Evolutionary conservation across 805 yeast genomes (phyloP).

Genomic region (Wickerhamia fluorescens): DNA sequence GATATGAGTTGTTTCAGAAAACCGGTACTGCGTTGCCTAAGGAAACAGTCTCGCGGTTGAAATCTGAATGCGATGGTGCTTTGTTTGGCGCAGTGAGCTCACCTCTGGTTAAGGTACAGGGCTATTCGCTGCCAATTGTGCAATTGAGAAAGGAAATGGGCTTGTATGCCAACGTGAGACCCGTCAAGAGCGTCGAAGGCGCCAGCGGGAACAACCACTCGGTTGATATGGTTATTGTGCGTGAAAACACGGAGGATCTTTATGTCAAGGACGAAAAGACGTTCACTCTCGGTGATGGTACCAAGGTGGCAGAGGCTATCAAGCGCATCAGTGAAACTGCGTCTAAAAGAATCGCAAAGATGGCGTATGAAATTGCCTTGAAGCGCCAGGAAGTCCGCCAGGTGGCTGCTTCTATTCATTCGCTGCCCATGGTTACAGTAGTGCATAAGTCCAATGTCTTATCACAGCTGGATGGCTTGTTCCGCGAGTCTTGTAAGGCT

Average conservation of each 20-base stretch:
- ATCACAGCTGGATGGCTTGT: conserved; percentile 87
- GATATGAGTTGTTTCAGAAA: conserved; percentile 85
- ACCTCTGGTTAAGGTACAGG: conserved; percentile 88
- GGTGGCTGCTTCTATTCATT: conserved; percentile 26
- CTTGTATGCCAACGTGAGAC: conserved; percentile 93
- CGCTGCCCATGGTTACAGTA: conserved; percentile 69
- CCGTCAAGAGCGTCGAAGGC: conserved; percentile 80
- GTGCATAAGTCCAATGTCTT: conserved; percentile 96
- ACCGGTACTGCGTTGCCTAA: conserved; percentile 97
- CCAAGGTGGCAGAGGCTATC: conserved; percentile 92
- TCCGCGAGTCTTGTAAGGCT: conserved; percentile 76
- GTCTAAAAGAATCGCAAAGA: conserved; percentile 75
- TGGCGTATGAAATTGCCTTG: conserved; percentile 88
- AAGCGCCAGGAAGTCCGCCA: conserved; percentile 80
- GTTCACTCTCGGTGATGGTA: conserved; percentile 70
- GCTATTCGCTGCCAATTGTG: conserved; percentile 97
- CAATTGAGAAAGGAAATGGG: conserved; percentile 96
- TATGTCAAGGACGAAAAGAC: conserved; percentile 90
- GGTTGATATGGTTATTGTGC: conserved; percentile 94
- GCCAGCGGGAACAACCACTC: conserved; percentile 72
- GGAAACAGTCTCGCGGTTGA: conserved; percentile 72
- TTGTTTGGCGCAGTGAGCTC: conserved; percentile 96
- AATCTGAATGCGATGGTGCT: conserved; percentile 90
- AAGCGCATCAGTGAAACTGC: conserved; percentile 92
- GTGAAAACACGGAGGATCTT: conserved; percentile 97